These are phyloP conservation scores for Talaromyces pinophilus DNA, from an alignment of 2,329 filamentous ascomycete genomes.

Conservation along the genomic window DNA sequence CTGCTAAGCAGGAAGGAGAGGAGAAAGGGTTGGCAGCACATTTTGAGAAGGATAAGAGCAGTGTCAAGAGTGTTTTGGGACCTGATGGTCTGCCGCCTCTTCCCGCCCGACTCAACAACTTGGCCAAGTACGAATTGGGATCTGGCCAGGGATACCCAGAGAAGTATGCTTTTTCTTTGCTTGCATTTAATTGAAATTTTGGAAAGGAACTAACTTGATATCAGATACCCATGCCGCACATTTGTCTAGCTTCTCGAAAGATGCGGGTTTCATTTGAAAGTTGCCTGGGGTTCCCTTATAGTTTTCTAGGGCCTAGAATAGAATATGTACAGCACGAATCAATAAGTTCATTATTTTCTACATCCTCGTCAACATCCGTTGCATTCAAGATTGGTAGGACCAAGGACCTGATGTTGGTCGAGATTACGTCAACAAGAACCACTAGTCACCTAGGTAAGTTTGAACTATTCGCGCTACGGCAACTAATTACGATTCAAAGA, in stretches of 20 bases:
- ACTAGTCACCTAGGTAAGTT: background rate
- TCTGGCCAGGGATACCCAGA: slow-evolving; percentile 68
- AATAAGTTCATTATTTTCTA: background rate
- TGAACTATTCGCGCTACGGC: background rate
- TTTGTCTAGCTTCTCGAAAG: slow-evolving; percentile 40
- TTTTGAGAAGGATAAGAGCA: slow-evolving; percentile 66
- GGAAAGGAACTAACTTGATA: slow-evolving; percentile 11
- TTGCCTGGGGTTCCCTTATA: background rate
- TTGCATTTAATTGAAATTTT: background rate
- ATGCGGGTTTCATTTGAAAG: background rate
- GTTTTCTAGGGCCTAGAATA: background rate
- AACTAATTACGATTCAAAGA: background rate
- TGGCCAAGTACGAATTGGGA: slow-evolving; percentile 65
- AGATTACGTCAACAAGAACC: background rate
- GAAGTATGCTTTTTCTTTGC: slow-evolving; percentile 53
- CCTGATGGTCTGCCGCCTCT: slow-evolving; percentile 81
- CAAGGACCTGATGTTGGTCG: background rate
- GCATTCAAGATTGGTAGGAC: background rate
- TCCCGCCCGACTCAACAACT: slow-evolving; percentile 68
- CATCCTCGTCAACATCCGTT: background rate
- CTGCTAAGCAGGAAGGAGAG: slow-evolving; percentile 72
- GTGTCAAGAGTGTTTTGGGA: slow-evolving; percentile 63
- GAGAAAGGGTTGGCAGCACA: slow-evolving; percentile 70
- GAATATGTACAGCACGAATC: slow-evolving; percentile 4
- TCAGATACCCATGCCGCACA: slow-evolving; percentile 50